phyloP scores from a whole-genome alignment of 176 grass and related monocot species.

The Rhynchospora pubera region DNA sequence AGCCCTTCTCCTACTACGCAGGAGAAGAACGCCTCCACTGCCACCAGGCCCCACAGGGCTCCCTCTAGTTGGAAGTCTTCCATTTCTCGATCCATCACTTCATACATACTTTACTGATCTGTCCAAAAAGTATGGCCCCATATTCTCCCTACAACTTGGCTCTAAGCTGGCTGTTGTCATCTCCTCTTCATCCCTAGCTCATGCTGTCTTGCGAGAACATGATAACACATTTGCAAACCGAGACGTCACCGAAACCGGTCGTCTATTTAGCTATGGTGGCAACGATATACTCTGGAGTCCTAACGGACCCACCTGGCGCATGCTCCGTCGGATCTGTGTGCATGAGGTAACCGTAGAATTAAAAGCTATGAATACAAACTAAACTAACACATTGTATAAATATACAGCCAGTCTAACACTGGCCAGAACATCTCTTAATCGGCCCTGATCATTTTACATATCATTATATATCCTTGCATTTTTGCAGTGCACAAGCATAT shows the following conservation, averaged over 20 bases:
- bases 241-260: conserved; percentile 37
- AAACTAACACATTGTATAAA: neutral
- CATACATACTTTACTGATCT: conserved; percentile 28
- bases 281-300: conserved; percentile 71
- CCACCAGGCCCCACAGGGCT: conserved; percentile 18
- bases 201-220: conserved; percentile 47
- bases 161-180: conserved; percentile 31
- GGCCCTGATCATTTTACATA: neutral
- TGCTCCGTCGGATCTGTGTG: conserved; percentile 58
- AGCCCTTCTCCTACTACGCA: neutral
- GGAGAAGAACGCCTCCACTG: neutral
- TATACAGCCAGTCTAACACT: neutral
- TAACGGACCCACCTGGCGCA: conserved; percentile 55
- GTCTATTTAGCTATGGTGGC: conserved; percentile 48
- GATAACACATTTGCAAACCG: conserved; percentile 55
- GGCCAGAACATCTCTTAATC: neutral
- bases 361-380: neutral
- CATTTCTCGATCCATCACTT: conserved; percentile 27
- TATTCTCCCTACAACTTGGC: conserved; percentile 38
- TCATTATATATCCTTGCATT: neutral
- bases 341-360: conserved; percentile 21
- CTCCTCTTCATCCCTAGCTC: conserved; percentile 33
- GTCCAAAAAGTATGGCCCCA: conserved; percentile 32
- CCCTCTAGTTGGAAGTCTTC: conserved; percentile 34
- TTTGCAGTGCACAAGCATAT: neutral